Evolutionary conservation across 106 monocot genomes (phyloP).

Genomic region (Posidonia australis): DNA sequence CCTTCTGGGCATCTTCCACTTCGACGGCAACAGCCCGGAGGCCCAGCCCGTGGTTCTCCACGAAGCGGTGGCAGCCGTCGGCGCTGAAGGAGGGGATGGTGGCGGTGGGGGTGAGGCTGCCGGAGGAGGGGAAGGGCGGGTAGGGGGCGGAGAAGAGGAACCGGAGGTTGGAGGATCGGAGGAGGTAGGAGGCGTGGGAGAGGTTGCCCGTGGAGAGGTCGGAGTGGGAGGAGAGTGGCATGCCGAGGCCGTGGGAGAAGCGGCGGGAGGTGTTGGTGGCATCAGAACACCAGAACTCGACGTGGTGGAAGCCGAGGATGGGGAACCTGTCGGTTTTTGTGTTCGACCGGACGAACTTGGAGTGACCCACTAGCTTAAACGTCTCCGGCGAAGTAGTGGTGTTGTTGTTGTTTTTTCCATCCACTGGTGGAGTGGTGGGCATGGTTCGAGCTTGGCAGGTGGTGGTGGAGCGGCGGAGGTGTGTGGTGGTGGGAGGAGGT

Average conservation of each 20-base stretch:
- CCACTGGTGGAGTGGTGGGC: too few relatives aligned
- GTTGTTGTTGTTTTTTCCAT: too few relatives aligned
- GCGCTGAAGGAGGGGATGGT: constrained; percentile 62
- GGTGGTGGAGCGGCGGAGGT: too few relatives aligned
- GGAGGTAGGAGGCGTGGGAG: constrained; percentile 62
- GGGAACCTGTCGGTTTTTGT: constrained; percentile 55
- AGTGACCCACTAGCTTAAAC: constrained; percentile 62
- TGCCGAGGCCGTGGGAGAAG: constrained; percentile 85
- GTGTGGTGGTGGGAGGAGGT: too few relatives aligned
- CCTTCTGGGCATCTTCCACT: constrained; percentile 50
- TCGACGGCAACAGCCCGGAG: constrained; percentile 72
- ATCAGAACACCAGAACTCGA: constrained; percentile 89
- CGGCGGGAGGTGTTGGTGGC: constrained; percentile 57
- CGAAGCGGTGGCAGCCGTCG: constrained; percentile 30
- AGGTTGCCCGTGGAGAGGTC: constrained; percentile 78
- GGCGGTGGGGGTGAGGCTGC: not conserved
- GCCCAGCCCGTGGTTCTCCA: constrained; percentile 53
- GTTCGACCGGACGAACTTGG: constrained; percentile 58
- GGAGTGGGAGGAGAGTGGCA: constrained; percentile 46
- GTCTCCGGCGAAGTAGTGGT: too few relatives aligned
- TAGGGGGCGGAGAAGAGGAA: constrained; percentile 38
- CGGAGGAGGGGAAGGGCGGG: too few relatives aligned
- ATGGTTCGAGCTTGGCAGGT: too few relatives aligned
- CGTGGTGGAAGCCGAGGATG: constrained; percentile 75
- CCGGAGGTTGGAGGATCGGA: constrained; percentile 42